phyloP scores from a whole-genome alignment of 2,329 filamentous ascomycete genomes.

The Coccinonectria pachysandricola region DNA sequence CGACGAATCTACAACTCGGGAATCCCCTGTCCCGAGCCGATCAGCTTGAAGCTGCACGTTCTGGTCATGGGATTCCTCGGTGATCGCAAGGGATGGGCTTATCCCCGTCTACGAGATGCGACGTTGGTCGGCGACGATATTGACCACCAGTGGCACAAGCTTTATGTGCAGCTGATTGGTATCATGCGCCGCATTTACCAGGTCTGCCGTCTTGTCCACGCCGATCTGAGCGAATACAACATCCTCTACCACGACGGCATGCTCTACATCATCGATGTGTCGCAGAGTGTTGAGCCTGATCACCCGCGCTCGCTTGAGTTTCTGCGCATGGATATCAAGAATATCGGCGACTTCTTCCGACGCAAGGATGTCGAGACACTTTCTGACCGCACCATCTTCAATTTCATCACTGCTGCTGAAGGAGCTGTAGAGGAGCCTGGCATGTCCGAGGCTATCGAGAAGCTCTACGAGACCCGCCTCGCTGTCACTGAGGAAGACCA shows the following conservation, averaged over 20 bases:
- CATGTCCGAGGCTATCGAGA: conserved; percentile 53
- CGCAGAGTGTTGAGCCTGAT: conserved; percentile 93
- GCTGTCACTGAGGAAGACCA: conserved; percentile 39
- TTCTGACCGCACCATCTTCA: conserved; percentile 68
- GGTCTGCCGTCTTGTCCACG: conserved; percentile 82
- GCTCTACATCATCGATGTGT: conserved; percentile 94
- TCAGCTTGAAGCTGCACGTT: conserved; percentile 86
- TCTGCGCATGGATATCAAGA: conserved; percentile 96
- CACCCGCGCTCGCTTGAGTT: conserved; percentile 90
- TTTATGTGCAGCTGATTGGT: conserved; percentile 76
- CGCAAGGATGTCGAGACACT: conserved; percentile 75
- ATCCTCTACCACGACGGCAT: conserved; percentile 75
- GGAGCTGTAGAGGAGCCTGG: conserved; percentile 51
- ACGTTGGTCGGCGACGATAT: conserved; percentile 57
- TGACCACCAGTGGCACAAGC: conserved; percentile 60
- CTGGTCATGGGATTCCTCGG: conserved; percentile 92
- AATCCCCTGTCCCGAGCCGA: conserved; percentile 82
- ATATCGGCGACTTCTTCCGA: conserved; percentile 85
- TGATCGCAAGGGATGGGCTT: conserved; percentile 75
- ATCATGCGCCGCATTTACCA: conserved; percentile 94
- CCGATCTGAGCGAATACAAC: conserved; percentile 97
- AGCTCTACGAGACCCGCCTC: conserved; percentile 50
- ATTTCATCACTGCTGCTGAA: conserved; percentile 61
- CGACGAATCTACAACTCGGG: conserved; percentile 72
- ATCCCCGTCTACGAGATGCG: conserved; percentile 83